Percentiles rank a stretch among this genome's conserved stretches.
Conservation (phyloP, 176 grass and related monocot species). For the Triticum urartu region DNA sequence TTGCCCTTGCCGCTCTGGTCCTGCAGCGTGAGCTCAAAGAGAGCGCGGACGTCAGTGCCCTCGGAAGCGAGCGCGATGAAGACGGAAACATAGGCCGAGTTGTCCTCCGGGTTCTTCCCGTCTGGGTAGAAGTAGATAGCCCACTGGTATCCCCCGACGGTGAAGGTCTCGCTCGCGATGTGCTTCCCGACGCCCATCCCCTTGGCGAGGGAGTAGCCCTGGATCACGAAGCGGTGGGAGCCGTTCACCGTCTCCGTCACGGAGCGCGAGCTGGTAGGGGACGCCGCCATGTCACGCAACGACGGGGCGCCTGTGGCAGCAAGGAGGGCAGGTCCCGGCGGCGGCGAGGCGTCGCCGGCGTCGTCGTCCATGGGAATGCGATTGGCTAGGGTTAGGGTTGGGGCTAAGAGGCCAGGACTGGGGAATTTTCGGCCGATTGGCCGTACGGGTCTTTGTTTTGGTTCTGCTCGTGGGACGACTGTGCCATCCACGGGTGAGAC, state of each 20-base stretch:
- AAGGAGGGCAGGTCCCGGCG: not conserved
- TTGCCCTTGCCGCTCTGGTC: slow-evolving; percentile 83
- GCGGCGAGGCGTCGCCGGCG: slow-evolving; percentile 39
- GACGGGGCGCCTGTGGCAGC: not conserved
- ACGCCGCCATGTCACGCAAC: slow-evolving; percentile 53
- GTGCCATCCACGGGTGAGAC: no score
- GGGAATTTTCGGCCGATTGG: not conserved
- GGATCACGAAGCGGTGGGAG: slow-evolving; percentile 69
- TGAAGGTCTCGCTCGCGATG: slow-evolving; percentile 67
- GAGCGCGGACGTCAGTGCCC: slow-evolving; percentile 57
- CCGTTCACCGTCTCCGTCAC: slow-evolving; percentile 73
- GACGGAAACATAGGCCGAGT: slow-evolving; percentile 61
- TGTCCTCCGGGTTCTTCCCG: slow-evolving; percentile 71
- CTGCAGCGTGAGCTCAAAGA: slow-evolving; percentile 70
- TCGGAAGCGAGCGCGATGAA: slow-evolving; percentile 74
- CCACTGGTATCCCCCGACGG: slow-evolving; percentile 59
- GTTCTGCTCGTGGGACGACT: not conserved
- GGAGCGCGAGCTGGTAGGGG: slow-evolving; percentile 83
- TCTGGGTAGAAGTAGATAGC: slow-evolving; percentile 85
- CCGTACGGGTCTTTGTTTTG: not conserved
- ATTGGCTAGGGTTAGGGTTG: slow-evolving; percentile 1
- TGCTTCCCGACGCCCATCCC: slow-evolving; percentile 63
- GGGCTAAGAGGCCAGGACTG: not conserved
- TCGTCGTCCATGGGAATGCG: slow-evolving; percentile 38
- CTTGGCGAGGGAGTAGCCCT: slow-evolving; percentile 69